These are phyloP conservation scores for Fistulinella staudtii DNA, from an alignment of 1,284 basidiomycete species.

Conservation along the genomic window DNA sequence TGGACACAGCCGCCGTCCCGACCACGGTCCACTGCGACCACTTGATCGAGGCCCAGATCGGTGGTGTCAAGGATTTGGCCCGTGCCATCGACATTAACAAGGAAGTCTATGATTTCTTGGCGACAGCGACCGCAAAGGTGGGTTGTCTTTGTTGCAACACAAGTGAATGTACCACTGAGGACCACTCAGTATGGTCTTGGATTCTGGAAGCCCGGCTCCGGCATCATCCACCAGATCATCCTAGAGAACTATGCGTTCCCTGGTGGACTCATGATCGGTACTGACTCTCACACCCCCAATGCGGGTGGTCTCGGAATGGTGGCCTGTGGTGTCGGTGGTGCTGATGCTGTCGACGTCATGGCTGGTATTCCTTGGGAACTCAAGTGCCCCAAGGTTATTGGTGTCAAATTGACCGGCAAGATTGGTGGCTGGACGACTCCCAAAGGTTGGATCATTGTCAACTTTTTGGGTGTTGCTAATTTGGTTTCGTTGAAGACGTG, in stretches of 20 bases:
- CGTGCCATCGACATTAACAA: conserved; percentile 94
- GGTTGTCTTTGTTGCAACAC: not conserved
- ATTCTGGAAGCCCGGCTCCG: conserved; percentile 99
- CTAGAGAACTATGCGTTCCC: conserved; percentile 99
- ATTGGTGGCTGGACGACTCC: conserved; percentile 97
- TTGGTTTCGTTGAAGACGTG: conserved; percentile 56
- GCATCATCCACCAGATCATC: conserved; percentile 97
- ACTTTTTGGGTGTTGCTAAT: not conserved
- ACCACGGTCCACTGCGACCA: conserved; percentile 99
- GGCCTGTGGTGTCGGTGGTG: conserved; percentile 98
- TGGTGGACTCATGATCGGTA: conserved; percentile 99
- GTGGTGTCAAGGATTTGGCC: conserved; percentile 90
- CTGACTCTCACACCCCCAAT: conserved; percentile 98
- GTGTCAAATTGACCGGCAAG: conserved; percentile 95
- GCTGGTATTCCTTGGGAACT: conserved; percentile 97
- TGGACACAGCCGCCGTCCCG: conserved; percentile 96
- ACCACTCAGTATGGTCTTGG: conserved; percentile 95
- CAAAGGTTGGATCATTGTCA: conserved; percentile 59
- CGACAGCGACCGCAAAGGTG: conserved; percentile 92
- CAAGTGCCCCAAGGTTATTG: conserved; percentile 98
- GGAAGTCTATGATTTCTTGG: conserved; percentile 99
- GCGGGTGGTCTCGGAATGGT: conserved; percentile 99
- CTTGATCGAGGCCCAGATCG: conserved; percentile 96
- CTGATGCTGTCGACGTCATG: conserved; percentile 99
- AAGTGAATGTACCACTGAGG: too few species aligned